phyloP scores from a whole-genome alignment of 345 rosid genomes.

The Carallia brachiata region DNA sequence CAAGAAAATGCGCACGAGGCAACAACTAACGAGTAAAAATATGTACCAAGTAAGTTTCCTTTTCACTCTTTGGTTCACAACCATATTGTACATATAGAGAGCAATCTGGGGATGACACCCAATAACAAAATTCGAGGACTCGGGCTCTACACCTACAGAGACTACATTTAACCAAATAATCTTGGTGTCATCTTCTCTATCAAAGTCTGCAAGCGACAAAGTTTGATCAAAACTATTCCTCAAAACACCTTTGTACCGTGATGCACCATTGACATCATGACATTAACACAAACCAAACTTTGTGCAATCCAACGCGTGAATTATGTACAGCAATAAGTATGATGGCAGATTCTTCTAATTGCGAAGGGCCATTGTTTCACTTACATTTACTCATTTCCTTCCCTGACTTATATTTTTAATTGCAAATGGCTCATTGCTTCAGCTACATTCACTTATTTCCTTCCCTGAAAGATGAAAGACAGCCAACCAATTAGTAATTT shows the following conservation, averaged over 20 bases:
- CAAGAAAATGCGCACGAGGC: neutral
- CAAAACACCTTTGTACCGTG: neutral
- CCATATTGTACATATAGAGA: too few species aligned
- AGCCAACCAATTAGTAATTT: conserved; percentile 8
- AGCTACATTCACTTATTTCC: conserved; percentile 6
- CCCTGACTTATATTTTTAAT: conserved; percentile 21
- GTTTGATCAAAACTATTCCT: neutral
- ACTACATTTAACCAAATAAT: neutral
- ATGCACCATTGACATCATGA: neutral
- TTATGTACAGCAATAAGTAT: neutral
- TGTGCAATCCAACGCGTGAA: neutral
- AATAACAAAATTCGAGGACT: too few species aligned
- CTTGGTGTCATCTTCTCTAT: neutral
- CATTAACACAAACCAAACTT: neutral
- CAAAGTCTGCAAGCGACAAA: neutral
- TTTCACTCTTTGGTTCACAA: too few species aligned
- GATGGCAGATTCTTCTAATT: neutral
- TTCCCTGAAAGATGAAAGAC: conserved; percentile 24
- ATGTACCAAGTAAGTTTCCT: too few species aligned
- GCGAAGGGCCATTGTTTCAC: neutral
- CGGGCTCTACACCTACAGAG: too few species aligned
- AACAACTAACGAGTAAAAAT: too few species aligned
- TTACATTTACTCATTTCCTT: conserved; percentile 8
- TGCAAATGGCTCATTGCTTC: conserved; percentile 4
- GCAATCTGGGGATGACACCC: too few species aligned